Base-by-base conservation (phyloP, 306 rosid species). In the cucumber (Cucumis sativus) region DNA sequence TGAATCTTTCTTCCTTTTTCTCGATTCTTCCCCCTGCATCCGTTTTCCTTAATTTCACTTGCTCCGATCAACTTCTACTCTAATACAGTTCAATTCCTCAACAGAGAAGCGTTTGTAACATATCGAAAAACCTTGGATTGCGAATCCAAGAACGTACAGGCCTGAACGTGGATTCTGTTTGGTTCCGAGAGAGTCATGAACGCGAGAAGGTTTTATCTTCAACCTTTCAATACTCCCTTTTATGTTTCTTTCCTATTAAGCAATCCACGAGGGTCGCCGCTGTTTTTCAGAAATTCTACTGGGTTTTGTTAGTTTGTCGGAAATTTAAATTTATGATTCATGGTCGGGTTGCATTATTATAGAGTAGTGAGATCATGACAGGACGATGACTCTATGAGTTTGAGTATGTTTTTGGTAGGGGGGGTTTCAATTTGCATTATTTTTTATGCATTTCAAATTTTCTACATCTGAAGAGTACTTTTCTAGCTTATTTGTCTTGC, bases 181-280 rank as follows among this genome's bases (percentile, higher is more conserved):
- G 39, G 21, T 20, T 78, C 17, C 35, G 58, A 35, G 20, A 80
- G 72, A 82, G 79, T 63, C 70, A 88, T 88, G 89, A 88, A 84
- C 65, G 64, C 89, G 49, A 81, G 91, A 80, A 88, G 91, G 91
- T 88, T 70, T 35, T 35, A 47, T 70, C 59, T 70, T 47, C 13
- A 70, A 70, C 6, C 55, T 47, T 47, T 70, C 74, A 12, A 67
- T 76, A n/a, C 76, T 13, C 76, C 59, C 11, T 64, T 56, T 74
- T 56, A 16, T 9, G 54, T 70, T 55, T 75, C 41, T 61, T 40
- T 41, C 25, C 60, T n/a, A 0, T n/a, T 11, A 8, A 9, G 8
- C 18, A 23, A 71, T 47, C 41, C n/a, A 15, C 30, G 30, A 25
- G 17, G 11, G 15, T 40, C 12, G 37, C 39, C 75, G 14, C 2